Base-by-base conservation (phyloP, 495 filamentous ascomycete species). In the Hypoxylon subgilvum region DNA sequence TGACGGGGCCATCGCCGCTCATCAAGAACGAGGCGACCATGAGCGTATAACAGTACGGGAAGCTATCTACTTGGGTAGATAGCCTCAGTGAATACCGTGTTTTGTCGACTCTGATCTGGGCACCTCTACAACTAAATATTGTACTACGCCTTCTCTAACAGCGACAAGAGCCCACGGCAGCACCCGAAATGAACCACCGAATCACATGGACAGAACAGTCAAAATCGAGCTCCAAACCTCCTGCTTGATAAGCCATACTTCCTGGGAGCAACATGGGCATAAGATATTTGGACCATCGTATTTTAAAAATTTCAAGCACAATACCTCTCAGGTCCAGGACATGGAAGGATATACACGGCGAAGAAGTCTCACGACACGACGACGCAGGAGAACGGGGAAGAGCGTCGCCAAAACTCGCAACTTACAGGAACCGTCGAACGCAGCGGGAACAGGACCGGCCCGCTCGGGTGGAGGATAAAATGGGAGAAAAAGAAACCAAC, bases 21-120 rank as follows among this genome's bases (percentile, higher is more conserved):
- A 69, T 79, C 72, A 71, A 87, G 80, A 58, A 56, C 49, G 72
- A 86, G 80, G 40, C 81, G 10, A 68, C 65, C 62, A 72, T 70
- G 64, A 56, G 53, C 41, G 56, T 52, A 32, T 57, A 45, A 49
- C 31, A 22, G 12, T 8, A 18, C 21, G 23, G 22, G 23, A 50
- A 18, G 4, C 28, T 18, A 13, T 39, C 12, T 35, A 21, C 14
- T 59, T 27, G 4, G 10, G 32, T 19, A 30, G 22, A 19, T 16
- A 39, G 14, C 17, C 31, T 23, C 30, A 18, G 12, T 34, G 22
- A 44, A 28, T 23, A 25, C 22, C 22, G 3, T 32, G 28, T 39
- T 25, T 1, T 32, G 35, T 14, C 38, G 14, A 42, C 14, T 22
- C 14, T 36, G 42, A 25, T 21, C 1, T 16, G 10, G 7, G 19